phyloP scores from a whole-genome alignment of 805 yeast species.

The Lipomyces spencermartinsiae region DNA sequence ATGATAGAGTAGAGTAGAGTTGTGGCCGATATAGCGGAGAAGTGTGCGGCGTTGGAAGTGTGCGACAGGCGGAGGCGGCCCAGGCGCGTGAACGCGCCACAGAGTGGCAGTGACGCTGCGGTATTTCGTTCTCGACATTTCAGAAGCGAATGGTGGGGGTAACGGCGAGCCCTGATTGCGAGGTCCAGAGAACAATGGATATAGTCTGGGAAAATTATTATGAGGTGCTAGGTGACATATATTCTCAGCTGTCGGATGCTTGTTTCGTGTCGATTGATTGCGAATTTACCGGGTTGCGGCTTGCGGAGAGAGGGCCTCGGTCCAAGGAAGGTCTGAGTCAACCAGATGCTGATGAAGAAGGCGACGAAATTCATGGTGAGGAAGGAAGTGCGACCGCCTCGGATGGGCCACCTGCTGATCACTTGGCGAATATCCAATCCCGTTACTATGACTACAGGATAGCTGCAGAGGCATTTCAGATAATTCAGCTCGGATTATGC shows the following conservation, averaged over 20 bases:
- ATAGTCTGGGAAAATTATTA: background rate
- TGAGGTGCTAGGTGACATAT: background rate
- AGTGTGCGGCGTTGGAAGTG: background rate
- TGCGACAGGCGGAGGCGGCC: background rate
- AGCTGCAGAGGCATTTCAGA: conserved; percentile 3
- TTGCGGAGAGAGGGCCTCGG: background rate
- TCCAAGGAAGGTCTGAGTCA: background rate
- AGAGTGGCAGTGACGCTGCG: too few relatives aligned
- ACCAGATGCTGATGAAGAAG: background rate
- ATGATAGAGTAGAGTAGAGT: background rate
- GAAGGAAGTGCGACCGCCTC: background rate
- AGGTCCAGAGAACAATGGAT: conserved; percentile 2
- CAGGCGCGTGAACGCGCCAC: background rate
- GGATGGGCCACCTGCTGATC: background rate
- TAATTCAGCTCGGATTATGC: background rate
- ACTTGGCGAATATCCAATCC: background rate
- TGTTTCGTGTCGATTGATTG: conserved; percentile 1
- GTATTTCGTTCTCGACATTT: too few relatives aligned
- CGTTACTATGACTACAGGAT: background rate
- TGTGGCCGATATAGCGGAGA: background rate
- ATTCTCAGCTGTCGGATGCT: background rate
- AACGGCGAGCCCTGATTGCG: too few relatives aligned
- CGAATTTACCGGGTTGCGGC: conserved; percentile 4
- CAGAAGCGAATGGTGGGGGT: too few relatives aligned
- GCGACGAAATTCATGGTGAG: background rate